Evolutionary conservation across 495 filamentous ascomycete genomes (phyloP).

Genomic region (Tuber brumale): DNA sequence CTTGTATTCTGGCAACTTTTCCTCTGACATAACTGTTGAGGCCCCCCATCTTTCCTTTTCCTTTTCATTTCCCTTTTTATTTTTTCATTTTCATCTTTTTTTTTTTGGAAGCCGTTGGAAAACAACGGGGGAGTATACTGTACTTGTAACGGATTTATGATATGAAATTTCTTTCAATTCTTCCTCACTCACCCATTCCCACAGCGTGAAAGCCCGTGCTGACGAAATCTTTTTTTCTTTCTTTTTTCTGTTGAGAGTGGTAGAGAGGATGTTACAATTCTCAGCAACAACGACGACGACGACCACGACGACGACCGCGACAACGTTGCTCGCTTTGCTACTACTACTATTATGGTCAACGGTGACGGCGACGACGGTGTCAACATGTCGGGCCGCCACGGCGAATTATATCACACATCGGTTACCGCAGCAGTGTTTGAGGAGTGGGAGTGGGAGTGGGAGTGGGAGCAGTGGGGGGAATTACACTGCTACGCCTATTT

Average conservation of each 20-base stretch:
- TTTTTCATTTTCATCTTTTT: not conserved
- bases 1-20: not conserved
- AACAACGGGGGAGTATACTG: not conserved
- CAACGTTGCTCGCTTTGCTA: not conserved
- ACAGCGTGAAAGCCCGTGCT: not conserved
- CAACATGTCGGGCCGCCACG: constrained; percentile 59
- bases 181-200: not conserved
- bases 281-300: not conserved
- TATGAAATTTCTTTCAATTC: not conserved
- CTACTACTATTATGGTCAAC: not conserved
- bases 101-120: not conserved
- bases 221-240: not conserved
- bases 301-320: not conserved
- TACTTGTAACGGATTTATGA: not conserved
- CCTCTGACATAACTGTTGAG: not conserved
- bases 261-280: not conserved
- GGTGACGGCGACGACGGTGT: constrained; percentile 11
- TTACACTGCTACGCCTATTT: constrained; percentile 9
- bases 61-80: not conserved
- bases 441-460: constrained; percentile 43
- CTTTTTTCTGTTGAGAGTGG: not conserved
- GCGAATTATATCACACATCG: constrained; percentile 77
- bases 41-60: not conserved
- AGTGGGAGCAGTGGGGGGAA: constrained; percentile 10
- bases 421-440: constrained; percentile 69